Conservation (phyloP, 345 rosid species). For the Bruguiera sexangula region DNA sequence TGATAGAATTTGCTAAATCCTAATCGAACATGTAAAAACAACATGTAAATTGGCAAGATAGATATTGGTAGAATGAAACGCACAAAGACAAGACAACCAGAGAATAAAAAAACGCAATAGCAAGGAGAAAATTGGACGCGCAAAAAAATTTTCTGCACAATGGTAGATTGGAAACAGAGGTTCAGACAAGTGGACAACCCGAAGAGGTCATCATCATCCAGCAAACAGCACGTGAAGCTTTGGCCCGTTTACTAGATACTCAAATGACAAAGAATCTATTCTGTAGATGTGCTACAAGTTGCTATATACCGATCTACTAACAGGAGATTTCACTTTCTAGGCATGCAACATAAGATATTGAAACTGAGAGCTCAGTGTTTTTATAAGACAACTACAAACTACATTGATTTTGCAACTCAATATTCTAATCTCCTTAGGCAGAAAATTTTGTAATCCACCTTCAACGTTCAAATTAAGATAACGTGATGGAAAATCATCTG, state of each 20-base stretch:
- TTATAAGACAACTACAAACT: not conserved
- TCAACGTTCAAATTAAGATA: too few relatives aligned
- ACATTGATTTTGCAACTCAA: not conserved
- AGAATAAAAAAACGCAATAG: not conserved
- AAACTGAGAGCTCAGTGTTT: not conserved
- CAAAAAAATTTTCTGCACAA: not conserved
- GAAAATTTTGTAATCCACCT: too few relatives aligned
- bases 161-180: not conserved
- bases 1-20: conserved; percentile 42
- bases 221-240: too few relatives aligned
- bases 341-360: too few relatives aligned
- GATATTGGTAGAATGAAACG: conserved; percentile 7
- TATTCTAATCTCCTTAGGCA: too few relatives aligned
- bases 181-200: not conserved
- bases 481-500: too few relatives aligned
- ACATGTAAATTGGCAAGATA: not conserved
- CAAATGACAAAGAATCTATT: too few relatives aligned
- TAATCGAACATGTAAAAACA: conserved; percentile 10
- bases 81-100: not conserved
- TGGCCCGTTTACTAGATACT: too few relatives aligned
- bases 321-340: too few relatives aligned
- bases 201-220: not conserved
- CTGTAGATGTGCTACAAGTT: too few relatives aligned
- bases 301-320: too few relatives aligned
- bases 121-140: not conserved